Conservation (phyloP, 495 filamentous ascomycete genomes). For the Daldinia loculata region DNA sequence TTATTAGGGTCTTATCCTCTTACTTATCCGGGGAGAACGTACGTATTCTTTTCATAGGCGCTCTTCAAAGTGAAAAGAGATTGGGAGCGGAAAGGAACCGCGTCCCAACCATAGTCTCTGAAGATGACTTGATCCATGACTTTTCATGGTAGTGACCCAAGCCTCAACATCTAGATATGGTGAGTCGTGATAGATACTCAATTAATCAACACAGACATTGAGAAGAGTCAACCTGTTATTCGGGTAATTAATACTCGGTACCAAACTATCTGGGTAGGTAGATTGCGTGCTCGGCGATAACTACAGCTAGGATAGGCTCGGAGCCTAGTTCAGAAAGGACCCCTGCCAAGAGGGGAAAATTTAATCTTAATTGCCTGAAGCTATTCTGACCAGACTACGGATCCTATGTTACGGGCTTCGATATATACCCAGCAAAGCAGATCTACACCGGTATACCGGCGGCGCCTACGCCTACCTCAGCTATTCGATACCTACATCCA, state of each 20-base stretch:
- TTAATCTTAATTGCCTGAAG: constrained; percentile 26
- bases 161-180: neutral
- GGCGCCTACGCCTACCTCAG: neutral
- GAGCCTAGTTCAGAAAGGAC: constrained; percentile 17
- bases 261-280: constrained; percentile 2
- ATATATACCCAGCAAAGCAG: neutral
- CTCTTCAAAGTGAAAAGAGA: constrained; percentile 14
- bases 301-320: constrained; percentile 19
- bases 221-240: constrained; percentile 21
- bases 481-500: neutral
- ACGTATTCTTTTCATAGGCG: constrained; percentile 9
- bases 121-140: constrained; percentile 33
- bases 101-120: constrained; percentile 28
- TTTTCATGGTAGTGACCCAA: constrained; percentile 14
- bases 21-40: constrained; percentile 2
- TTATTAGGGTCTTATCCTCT: constrained; percentile 11
- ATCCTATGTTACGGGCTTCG: too few relatives aligned
- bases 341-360: constrained; percentile 31
- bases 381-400: constrained; percentile 17
- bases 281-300: constrained; percentile 34
- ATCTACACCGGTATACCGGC: neutral
- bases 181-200: constrained; percentile 1
- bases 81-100: constrained; percentile 28
- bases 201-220: constrained; percentile 5
- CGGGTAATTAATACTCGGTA: constrained; percentile 17